Evolutionary conservation across 805 yeast species (phyloP), one percentile per base, ranked within the genome.

Genomic region (Yarrowia divulgata): DNA sequence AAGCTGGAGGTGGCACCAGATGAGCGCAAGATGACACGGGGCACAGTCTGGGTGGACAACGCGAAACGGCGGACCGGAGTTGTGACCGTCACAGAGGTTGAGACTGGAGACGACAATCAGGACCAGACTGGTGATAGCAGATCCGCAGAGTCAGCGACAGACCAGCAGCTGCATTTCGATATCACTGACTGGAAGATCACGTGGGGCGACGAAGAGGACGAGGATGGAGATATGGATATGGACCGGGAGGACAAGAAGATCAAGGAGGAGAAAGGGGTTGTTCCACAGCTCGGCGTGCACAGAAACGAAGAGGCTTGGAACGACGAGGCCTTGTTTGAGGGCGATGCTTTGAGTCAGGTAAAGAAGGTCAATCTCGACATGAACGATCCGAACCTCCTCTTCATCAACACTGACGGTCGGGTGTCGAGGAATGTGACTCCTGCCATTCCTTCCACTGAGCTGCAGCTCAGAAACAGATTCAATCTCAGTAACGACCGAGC

Each of bases 401-500:
- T 95, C 71, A 85, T 88, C 32, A 85, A 86, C 12, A 83, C 83
- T 6, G 74, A 69, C 19, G 45, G 69, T n/a, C 64, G 74, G 23
- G 68, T 52, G 3, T 42, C 52, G 16, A 37, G 55, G 18, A 43
- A 39, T n/a, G 39, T 68, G 7, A 40, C 35, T 19, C 63, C 52
- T 43, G 52, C 52, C 14, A 58, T 58, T 19, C 66, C 66, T 0
- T 23, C 62, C 9, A 52, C 63, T 19, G 90, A 88, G 58, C 84
- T 83, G 71, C 76, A 82, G 37, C 74, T 91, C 23, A 83, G 84
- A 45, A 77, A 83, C 70, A 88, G 90, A 72, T 92, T 90, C 79
- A 90, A 91, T 77, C 84, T 94, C 48, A 93, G 98, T 8, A 95
- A 95, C 78, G 99, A 95, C 78, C 84, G 85, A 54, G 90, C 89